Evolutionary conservation across 306 rosid genomes (phyloP).

Genomic region (Citrullus colocynthis): DNA sequence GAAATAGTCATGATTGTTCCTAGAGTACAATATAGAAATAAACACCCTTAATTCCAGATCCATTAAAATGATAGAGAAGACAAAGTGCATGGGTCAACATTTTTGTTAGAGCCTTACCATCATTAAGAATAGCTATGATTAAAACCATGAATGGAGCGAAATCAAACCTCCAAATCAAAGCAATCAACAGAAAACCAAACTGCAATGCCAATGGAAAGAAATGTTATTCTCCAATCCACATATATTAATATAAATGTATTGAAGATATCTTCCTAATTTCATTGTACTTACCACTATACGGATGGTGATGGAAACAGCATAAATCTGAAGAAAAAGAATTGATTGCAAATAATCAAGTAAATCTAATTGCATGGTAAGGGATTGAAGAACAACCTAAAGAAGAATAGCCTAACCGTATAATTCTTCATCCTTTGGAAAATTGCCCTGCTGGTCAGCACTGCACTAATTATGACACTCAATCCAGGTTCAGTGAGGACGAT

Average conservation of each 20-base stretch:
- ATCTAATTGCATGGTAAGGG: background rate
- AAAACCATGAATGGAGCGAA: slow-evolving; percentile 98
- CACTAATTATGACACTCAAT: slow-evolving; percentile 91
- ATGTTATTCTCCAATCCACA: background rate
- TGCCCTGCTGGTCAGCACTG: slow-evolving; percentile 96
- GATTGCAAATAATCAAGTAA: background rate
- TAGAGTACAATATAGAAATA: slow-evolving; percentile 4
- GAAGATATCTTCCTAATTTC: background rate
- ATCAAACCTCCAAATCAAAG: slow-evolving; percentile 91
- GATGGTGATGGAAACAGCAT: slow-evolving; percentile 96
- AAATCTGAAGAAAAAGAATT: slow-evolving; percentile 36
- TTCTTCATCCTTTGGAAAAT: slow-evolving; percentile 99
- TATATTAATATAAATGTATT: background rate
- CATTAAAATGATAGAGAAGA: background rate
- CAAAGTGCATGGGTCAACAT: background rate
- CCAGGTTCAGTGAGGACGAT: slow-evolving; percentile 99
- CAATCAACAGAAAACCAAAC: slow-evolving; percentile 96
- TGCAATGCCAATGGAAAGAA: slow-evolving; percentile 24
- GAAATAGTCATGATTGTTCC: slow-evolving; percentile 99
- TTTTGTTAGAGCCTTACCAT: slow-evolving; percentile 39
- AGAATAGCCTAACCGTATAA: slow-evolving; percentile 59
- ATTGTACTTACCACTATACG: slow-evolving; percentile 85
- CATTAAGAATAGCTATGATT: slow-evolving; percentile 89
- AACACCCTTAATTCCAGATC: background rate
- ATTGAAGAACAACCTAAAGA: background rate